These are phyloP conservation scores for Ilyonectria mors-panacis DNA, from an alignment of 2,329 filamentous ascomycete genomes.

Conservation along the genomic window DNA sequence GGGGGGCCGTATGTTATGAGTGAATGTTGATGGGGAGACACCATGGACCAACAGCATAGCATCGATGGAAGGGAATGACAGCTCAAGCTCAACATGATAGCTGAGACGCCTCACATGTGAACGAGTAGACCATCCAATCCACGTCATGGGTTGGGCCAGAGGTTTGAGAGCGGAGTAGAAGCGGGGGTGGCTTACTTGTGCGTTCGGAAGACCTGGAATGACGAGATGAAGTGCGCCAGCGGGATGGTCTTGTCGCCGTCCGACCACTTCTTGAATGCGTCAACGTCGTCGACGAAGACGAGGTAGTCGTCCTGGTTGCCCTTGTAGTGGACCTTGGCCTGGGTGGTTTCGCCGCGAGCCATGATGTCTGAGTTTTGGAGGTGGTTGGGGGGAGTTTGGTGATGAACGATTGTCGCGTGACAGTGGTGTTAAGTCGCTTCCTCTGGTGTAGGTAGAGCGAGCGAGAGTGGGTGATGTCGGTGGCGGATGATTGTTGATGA, in stretches of 20 bases:
- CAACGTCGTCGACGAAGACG: slow-evolving; percentile 71
- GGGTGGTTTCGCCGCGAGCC: slow-evolving; percentile 78
- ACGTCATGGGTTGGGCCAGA: not conserved
- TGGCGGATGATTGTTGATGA: not conserved
- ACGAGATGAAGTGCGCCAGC: slow-evolving; percentile 86
- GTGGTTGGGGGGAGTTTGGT: slow-evolving; percentile 31
- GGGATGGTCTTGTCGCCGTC: slow-evolving; percentile 80
- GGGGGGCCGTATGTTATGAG: not conserved
- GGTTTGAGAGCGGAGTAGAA: slow-evolving; percentile 11
- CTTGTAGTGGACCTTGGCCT: slow-evolving; percentile 89
- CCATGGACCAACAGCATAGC: not conserved
- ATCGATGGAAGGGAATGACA: not conserved
- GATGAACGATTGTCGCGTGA: slow-evolving; percentile 28
- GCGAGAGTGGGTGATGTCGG: not conserved
- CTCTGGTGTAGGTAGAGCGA: slow-evolving; percentile 7
- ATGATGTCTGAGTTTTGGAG: slow-evolving; percentile 58
- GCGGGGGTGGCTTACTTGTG: slow-evolving; percentile 78
- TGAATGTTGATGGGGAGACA: not conserved
- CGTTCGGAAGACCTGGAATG: slow-evolving; percentile 91
- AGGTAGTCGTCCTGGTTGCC: slow-evolving; percentile 74
- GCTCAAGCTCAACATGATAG: not conserved
- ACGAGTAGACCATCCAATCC: not conserved
- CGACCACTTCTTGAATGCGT: slow-evolving; percentile 86
- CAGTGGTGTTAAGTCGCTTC: slow-evolving; percentile 7
- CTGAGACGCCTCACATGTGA: not conserved